These are phyloP conservation scores for Hypoxylon sp. DNA, from an alignment of 2,329 filamentous ascomycete genomes.

Conservation along the genomic window DNA sequence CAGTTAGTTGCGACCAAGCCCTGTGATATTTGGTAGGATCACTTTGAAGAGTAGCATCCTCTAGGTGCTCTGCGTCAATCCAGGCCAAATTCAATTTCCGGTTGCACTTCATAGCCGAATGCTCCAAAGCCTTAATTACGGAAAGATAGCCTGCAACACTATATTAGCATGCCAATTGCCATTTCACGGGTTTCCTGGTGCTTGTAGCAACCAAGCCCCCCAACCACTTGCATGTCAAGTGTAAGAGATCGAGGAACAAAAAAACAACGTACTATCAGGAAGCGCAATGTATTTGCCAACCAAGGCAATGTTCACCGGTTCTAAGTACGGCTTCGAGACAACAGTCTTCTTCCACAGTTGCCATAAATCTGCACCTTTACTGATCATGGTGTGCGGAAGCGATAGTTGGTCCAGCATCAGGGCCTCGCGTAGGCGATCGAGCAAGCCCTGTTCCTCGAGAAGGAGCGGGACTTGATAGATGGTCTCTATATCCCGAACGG, in stretches of 20 bases:
- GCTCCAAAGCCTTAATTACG: conserved; percentile 89
- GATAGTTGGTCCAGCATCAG: conserved; percentile 74
- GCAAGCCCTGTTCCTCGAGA: conserved; percentile 83
- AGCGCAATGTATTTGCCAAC: conserved; percentile 93
- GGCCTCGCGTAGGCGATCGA: conserved; percentile 74
- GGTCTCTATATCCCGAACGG: conserved; percentile 89
- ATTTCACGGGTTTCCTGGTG: background rate
- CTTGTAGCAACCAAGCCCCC: background rate
- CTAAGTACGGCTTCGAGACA: conserved; percentile 74
- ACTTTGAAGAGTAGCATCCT: conserved; percentile 71
- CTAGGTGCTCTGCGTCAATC: conserved; percentile 89
- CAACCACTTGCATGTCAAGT: background rate
- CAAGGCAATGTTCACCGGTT: conserved; percentile 83
- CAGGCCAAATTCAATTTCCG: conserved; percentile 85
- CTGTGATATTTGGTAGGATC: conserved; percentile 84
- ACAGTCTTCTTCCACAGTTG: conserved; percentile 82
- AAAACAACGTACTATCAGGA: conserved; percentile 85
- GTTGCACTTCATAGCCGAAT: conserved; percentile 88
- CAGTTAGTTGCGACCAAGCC: conserved; percentile 76
- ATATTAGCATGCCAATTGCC: conserved; percentile 3
- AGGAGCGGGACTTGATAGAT: conserved; percentile 97
- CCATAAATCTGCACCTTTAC: conserved; percentile 81
- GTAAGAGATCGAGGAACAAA: background rate
- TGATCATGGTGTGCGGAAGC: conserved; percentile 67
- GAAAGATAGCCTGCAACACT: conserved; percentile 76